Evolutionary conservation across 176 grass and related monocot genomes (phyloP).

Genomic region (Carex parvula): DNA sequence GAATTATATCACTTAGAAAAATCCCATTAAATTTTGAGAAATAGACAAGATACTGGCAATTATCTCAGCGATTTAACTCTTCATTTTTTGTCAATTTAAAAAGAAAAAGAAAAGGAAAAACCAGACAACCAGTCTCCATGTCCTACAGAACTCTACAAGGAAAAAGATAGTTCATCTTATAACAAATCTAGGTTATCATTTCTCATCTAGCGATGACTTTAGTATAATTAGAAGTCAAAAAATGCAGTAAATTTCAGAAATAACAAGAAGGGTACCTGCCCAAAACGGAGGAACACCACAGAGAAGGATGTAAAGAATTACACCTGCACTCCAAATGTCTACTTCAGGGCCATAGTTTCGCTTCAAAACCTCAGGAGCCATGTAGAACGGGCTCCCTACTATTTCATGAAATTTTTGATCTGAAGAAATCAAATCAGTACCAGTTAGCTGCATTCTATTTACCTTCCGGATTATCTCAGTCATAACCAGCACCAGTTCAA

Average conservation of each 20-base stretch:
- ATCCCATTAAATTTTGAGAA: neutral
- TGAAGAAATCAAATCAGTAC: slow-evolving; percentile 24
- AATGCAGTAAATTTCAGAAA: neutral
- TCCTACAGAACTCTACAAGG: neutral
- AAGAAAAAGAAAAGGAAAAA: neutral
- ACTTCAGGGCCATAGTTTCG: slow-evolving; percentile 79
- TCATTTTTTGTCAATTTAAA: neutral
- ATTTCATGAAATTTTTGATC: slow-evolving; percentile 77
- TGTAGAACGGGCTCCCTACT: slow-evolving; percentile 89
- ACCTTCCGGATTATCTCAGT: neutral
- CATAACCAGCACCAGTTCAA: neutral
- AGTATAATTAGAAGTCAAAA: neutral
- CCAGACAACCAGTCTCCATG: neutral
- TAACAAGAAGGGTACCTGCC: slow-evolving; percentile 48
- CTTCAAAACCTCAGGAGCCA: slow-evolving; percentile 90
- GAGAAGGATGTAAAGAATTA: slow-evolving; percentile 83
- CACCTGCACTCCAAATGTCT: slow-evolving; percentile 94
- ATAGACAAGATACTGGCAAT: neutral
- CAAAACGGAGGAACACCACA: slow-evolving; percentile 88
- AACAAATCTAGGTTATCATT: neutral
- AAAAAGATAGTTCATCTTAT: neutral
- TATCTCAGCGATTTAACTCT: neutral
- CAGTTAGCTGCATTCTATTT: neutral
- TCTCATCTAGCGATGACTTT: neutral
- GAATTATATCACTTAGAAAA: no score